Evolutionary conservation across 345 rosid species (phyloP).

Genomic region (Viola odorata): DNA sequence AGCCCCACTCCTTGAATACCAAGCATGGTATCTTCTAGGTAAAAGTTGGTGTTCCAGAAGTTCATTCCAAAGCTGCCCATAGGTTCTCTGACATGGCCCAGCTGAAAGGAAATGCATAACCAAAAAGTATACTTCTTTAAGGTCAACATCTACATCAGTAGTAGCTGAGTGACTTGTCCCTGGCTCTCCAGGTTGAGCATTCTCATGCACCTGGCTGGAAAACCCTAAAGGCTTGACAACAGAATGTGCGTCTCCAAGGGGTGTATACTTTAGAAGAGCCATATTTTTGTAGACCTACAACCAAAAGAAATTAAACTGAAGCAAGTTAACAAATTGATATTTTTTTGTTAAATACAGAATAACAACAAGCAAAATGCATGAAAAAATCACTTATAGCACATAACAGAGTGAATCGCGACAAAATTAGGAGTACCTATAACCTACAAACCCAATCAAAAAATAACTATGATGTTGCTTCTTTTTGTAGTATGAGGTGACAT

Average conservation of each 20-base stretch:
- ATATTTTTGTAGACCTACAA: constrained; percentile 31
- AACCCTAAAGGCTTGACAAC: constrained; percentile 62
- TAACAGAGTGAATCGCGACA: background rate
- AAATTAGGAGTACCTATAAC: constrained; percentile 6
- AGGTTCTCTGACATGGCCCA: constrained; percentile 86
- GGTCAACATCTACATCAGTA: constrained; percentile 62
- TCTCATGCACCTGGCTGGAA: constrained; percentile 47
- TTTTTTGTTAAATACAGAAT: background rate
- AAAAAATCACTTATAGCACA: background rate
- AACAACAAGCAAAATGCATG: background rate
- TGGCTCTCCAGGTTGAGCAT: constrained; percentile 44
- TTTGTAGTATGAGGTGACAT: no score
- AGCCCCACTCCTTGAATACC: constrained; percentile 81
- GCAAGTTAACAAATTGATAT: background rate
- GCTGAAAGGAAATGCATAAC: constrained; percentile 88
- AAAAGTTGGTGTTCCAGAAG: constrained; percentile 82
- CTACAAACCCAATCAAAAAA: background rate
- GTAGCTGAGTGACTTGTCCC: constrained; percentile 30
- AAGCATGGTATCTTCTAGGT: constrained; percentile 94
- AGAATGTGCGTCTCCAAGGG: constrained; percentile 44
- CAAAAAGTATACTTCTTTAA: constrained; percentile 81
- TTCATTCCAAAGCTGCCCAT: constrained; percentile 70
- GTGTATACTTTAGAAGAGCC: constrained; percentile 71
- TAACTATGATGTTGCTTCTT: background rate
- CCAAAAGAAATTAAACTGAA: background rate